Evolutionary conservation across 345 rosid genomes (phyloP).

Genomic region (Camelina neglecta): DNA sequence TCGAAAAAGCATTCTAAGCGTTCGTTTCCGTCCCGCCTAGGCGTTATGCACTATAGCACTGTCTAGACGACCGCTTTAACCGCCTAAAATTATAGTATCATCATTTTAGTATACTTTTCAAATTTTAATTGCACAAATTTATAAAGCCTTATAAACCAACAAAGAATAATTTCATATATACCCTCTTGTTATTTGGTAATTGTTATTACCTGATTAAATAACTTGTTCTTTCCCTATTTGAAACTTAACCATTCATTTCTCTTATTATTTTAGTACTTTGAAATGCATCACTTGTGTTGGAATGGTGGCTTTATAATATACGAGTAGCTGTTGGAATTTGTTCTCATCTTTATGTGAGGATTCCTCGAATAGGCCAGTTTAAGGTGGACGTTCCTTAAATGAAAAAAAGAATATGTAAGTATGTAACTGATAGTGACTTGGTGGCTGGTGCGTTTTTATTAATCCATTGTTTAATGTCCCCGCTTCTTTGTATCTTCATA

Average conservation of each 20-base stretch:
- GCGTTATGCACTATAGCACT: no score
- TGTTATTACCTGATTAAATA: background rate
- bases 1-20: no score
- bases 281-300: conserved; percentile 4
- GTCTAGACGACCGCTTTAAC: no score
- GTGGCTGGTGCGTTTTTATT: conserved; percentile 14
- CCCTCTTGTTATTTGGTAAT: no score
- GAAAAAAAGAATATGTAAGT: conserved; percentile 32
- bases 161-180: no score
- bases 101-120: no score
- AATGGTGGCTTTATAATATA: background rate
- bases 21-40: no score
- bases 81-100: no score
- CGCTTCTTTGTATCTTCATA: background rate
- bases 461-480: background rate
- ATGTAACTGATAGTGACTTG: conserved; percentile 15
- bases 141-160: background rate
- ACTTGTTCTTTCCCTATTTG: background rate
- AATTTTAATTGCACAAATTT: no score
- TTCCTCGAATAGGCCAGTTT: conserved; percentile 22
- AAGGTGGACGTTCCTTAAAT: conserved; percentile 36
- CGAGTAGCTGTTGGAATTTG: conserved; percentile 15
- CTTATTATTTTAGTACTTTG: background rate
- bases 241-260: background rate
- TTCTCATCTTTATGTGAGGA: conserved; percentile 25